Conservation (phyloP, 805 yeast genomes). For the Candida andamanensis region DNA sequence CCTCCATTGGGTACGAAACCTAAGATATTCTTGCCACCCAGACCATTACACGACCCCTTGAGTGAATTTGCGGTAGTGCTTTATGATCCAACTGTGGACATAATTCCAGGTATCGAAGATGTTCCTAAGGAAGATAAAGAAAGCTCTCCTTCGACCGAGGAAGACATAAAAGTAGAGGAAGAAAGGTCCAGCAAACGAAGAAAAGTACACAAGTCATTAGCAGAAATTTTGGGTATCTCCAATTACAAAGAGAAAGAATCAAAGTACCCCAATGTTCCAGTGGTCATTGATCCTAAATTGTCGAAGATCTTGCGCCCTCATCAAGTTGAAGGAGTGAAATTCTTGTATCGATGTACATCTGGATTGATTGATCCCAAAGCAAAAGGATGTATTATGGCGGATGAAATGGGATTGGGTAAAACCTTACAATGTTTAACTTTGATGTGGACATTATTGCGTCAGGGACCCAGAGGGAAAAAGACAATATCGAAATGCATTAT, state of each 20-base stretch:
- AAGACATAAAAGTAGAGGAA: constrained; percentile 5
- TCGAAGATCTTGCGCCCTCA: constrained; percentile 88
- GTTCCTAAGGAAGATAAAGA: constrained; percentile 12
- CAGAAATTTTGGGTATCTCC: constrained; percentile 74
- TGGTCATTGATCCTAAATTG: constrained; percentile 86
- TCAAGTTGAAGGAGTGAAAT: constrained; percentile 92
- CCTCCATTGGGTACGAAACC: constrained; percentile 84
- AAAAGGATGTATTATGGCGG: constrained; percentile 96
- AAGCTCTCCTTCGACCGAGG: too few relatives aligned
- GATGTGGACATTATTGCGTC: constrained; percentile 87
- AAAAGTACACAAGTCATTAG: constrained; percentile 59
- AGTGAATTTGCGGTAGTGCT: constrained; percentile 91
- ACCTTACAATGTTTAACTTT: constrained; percentile 84
- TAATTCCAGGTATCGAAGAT: constrained; percentile 22
- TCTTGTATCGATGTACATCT: constrained; percentile 83
- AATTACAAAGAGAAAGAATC: constrained; percentile 44
- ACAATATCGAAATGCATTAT: constrained; percentile 87
- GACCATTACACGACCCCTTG: constrained; percentile 92
- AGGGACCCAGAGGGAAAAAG: constrained; percentile 78
- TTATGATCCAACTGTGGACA: constrained; percentile 92
- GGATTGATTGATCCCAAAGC: constrained; percentile 82
- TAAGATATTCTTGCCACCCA: constrained; percentile 66
- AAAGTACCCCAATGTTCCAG: constrained; percentile 83
- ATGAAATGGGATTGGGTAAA: constrained; percentile 94
- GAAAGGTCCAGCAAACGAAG: constrained; percentile 25